These are phyloP conservation scores for Xylaria sp. DNA, from an alignment of 2,329 filamentous ascomycete species.

Conservation along the genomic window DNA sequence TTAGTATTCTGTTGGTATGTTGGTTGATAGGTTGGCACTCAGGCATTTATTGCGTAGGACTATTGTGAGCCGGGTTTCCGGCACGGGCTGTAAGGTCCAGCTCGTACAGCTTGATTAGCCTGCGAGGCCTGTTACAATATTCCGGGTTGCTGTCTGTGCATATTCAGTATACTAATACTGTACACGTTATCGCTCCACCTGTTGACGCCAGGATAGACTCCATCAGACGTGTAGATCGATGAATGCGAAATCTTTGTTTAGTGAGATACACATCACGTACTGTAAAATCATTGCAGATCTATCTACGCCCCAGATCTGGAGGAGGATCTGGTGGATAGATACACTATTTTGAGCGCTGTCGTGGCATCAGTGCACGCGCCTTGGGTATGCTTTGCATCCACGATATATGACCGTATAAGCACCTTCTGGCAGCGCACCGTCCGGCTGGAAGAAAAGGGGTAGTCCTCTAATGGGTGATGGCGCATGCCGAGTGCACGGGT, in stretches of 20 bases:
- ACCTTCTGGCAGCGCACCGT: neutral
- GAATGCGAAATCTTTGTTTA: slow-evolving; percentile 4
- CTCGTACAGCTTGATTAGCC: neutral
- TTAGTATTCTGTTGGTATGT: neutral
- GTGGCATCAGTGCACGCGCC: no score
- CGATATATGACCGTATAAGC: neutral
- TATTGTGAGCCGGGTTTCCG: neutral
- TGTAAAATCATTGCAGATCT: neutral
- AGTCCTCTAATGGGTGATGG: neutral
- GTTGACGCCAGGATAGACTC: neutral
- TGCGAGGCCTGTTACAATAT: no score
- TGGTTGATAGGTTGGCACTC: neutral
- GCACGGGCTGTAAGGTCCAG: neutral
- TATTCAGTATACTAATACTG: neutral
- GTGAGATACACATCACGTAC: slow-evolving; percentile 21
- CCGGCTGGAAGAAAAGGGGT: no score
- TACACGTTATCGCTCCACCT: slow-evolving; percentile 18
- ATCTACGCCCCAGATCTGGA: neutral
- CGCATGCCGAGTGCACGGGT: slow-evolving; percentile 4
- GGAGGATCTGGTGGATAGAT: neutral
- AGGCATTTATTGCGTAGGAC: neutral
- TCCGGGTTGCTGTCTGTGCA: neutral
- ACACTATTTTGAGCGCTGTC: no score
- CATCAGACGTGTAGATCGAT: slow-evolving; percentile 17
- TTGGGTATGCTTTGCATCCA: no score